A percentile compares a stretch with the other conserved stretches of the same genome.
phyloP scores from a whole-genome alignment of 2,329 filamentous ascomycete species.

The Diplocarpon rosae region DNA sequence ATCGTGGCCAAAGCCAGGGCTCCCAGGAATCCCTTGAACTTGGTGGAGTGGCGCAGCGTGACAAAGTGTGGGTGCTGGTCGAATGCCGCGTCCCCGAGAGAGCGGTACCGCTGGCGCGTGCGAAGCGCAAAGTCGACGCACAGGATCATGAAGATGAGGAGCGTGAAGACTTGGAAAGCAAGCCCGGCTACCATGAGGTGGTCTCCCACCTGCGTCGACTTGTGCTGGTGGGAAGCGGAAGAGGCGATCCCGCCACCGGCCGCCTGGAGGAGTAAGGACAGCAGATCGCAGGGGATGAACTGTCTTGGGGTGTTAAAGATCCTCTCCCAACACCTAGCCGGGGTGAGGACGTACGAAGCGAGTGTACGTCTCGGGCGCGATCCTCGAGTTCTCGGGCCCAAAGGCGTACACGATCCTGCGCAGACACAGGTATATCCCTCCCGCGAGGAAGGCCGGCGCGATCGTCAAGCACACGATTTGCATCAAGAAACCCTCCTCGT shows the following conservation, averaged over 20 bases:
- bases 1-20: constrained; percentile 37
- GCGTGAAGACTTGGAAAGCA: constrained; percentile 46
- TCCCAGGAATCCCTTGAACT: constrained; percentile 17
- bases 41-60: constrained; percentile 5
- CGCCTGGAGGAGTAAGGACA: constrained; percentile 50
- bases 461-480: constrained; percentile 54
- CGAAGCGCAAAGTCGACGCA: constrained; percentile 20
- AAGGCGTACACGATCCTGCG: constrained; percentile 37
- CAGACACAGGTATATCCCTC: constrained; percentile 52
- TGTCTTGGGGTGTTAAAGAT: constrained; percentile 13
- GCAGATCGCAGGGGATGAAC: constrained; percentile 53
- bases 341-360: constrained; percentile 33
- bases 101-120: constrained; percentile 24
- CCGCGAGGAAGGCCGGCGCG: constrained; percentile 53
- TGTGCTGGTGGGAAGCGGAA: constrained; percentile 32
- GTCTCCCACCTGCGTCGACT: constrained; percentile 34
- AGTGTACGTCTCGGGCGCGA: constrained; percentile 37
- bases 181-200: constrained; percentile 57
- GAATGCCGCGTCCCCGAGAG: constrained; percentile 23
- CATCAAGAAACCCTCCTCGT: constrained; percentile 37
- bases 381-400: constrained; percentile 37
- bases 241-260: constrained; percentile 49
- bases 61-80: constrained; percentile 12
- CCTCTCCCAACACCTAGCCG: constrained; percentile 15
- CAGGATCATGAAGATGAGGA: constrained; percentile 40